Evolutionary conservation across 1,139 yeast genomes (phyloP).

Genomic region (Pichia sp.): DNA sequence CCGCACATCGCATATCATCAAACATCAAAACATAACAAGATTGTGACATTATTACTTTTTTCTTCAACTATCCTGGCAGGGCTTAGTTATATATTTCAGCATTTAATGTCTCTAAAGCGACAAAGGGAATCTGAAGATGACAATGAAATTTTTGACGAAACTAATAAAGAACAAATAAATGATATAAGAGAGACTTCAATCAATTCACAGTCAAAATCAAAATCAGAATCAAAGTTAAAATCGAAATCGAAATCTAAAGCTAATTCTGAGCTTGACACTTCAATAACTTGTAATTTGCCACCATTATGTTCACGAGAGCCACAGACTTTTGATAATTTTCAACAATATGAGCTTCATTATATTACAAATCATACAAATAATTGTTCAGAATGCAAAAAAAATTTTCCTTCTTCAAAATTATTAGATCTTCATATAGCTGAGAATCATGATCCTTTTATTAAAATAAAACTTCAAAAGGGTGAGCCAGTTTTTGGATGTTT

Average conservation of each 20-base stretch:
- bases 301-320: constrained; percentile 17
- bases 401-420: constrained; percentile 37
- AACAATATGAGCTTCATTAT: constrained; percentile 33
- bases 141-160: not conserved
- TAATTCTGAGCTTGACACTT: not conserved
- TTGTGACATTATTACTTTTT: too few relatives aligned
- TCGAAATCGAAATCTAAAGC: not conserved
- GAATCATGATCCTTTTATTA: constrained; percentile 45
- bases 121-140: constrained; percentile 11
- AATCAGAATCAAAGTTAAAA: not conserved
- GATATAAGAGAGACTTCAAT: not conserved
- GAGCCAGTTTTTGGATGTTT: constrained; percentile 39
- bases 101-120: constrained; percentile 11
- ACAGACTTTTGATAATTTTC: constrained; percentile 21
- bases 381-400: constrained; percentile 39
- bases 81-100: not conserved
- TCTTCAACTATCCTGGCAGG: too few relatives aligned
- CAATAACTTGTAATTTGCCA: constrained; percentile 19
- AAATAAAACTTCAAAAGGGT: constrained; percentile 34
- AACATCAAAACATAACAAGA: too few relatives aligned
- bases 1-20: too few relatives aligned
- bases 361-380: constrained; percentile 28
- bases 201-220: not conserved
- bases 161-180: not conserved
- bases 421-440: constrained; percentile 47